These are phyloP conservation scores for Colletotrichum falcatum DNA, from an alignment of 2,329 filamentous ascomycete species.

Conservation along the genomic window DNA sequence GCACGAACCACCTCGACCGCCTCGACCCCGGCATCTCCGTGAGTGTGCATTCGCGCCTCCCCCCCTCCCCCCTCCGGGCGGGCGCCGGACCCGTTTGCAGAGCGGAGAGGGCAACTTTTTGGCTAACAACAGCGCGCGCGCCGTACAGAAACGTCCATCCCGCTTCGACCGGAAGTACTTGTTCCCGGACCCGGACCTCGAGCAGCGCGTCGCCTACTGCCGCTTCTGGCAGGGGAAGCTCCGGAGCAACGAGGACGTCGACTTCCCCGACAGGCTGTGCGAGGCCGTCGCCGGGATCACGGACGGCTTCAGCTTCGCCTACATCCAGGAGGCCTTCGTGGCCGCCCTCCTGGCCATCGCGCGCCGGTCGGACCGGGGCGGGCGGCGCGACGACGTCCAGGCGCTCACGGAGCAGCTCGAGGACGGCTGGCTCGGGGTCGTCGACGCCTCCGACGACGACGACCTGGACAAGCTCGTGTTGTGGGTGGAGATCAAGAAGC, in stretches of 20 bases:
- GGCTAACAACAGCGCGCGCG: background rate
- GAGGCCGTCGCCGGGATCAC: slow-evolving; percentile 71
- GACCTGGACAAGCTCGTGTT: slow-evolving; percentile 64
- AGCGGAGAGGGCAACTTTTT: background rate
- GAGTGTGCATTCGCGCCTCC: no score
- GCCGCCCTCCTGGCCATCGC: slow-evolving; percentile 72
- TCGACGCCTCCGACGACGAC: slow-evolving; percentile 44
- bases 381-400: slow-evolving; percentile 46
- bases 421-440: slow-evolving; percentile 55
- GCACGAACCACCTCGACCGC: slow-evolving; percentile 74
- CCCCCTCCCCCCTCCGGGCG: no score
- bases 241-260: slow-evolving; percentile 65
- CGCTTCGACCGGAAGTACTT: slow-evolving; percentile 76
- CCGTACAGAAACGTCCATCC: slow-evolving; percentile 68
- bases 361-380: slow-evolving; percentile 42
- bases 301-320: slow-evolving; percentile 75
- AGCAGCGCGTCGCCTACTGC: slow-evolving; percentile 70
- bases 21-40: slow-evolving; percentile 74
- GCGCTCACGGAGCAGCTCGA: slow-evolving; percentile 47
- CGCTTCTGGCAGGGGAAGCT: slow-evolving; percentile 72
- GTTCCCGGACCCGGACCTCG: slow-evolving; percentile 68
- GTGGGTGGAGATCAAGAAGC: slow-evolving; percentile 73
- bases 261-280: slow-evolving; percentile 71
- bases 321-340: slow-evolving; percentile 77
- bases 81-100: no score